Percentiles rank a stretch among this genome's conserved stretches.
Evolutionary conservation across 1,284 basidiomycete species (phyloP).

Genomic region (Inonotus hispidus): DNA sequence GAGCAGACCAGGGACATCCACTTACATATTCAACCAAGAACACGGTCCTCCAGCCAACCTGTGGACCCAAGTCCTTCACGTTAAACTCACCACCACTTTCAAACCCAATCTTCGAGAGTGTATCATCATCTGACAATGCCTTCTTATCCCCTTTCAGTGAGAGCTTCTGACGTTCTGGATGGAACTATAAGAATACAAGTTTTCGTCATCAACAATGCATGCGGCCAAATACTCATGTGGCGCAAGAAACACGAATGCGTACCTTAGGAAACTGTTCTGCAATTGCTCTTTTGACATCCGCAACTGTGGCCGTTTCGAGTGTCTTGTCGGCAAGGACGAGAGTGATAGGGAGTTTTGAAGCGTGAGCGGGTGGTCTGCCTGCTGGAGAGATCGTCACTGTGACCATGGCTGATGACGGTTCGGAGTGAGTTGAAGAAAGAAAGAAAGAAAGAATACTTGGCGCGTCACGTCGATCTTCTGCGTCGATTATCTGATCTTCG

Average conservation of each 20-base stretch:
- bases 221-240: too few relatives aligned
- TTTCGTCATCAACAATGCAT: too few relatives aligned
- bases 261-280: conserved; percentile 57
- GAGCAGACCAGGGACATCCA: conserved; percentile 20
- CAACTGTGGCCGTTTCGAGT: conserved; percentile 44
- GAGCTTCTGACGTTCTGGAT: conserved; percentile 68
- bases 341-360: conserved; percentile 49
- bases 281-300: conserved; percentile 56
- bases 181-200: conserved; percentile 44
- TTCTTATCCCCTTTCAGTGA: conserved; percentile 56
- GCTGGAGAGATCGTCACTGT: conserved; percentile 48
- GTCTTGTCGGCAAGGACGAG: conserved; percentile 48
- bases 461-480: conserved; percentile 3
- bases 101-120: conserved; percentile 53
- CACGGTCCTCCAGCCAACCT: conserved; percentile 82
- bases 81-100: conserved; percentile 54
- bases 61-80: conserved; percentile 86
- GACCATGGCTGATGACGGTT: conserved; percentile 44
- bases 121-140: conserved; percentile 57
- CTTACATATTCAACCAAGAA: conserved; percentile 90
- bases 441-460: background rate
- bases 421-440: background rate
- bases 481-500: background rate
- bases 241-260: conserved; percentile 21
- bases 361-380: conserved; percentile 39